Percentiles rank a stretch among this genome's conserved stretches.
phyloP scores from a whole-genome alignment of 176 grass and related monocot species.

The Saccharum spontaneum region DNA sequence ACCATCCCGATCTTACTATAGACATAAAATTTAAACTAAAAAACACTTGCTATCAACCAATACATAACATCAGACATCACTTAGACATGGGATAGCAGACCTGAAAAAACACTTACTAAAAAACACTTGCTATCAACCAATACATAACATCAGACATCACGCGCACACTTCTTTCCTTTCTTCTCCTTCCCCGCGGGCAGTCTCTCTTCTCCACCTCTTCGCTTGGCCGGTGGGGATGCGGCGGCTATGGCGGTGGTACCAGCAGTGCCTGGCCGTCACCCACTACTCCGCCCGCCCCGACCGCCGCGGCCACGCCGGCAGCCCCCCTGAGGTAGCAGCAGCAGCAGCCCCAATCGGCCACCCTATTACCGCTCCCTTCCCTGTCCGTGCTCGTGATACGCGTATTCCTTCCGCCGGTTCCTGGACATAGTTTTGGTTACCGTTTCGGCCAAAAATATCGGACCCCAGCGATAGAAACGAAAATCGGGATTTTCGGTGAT shows the following conservation, averaged over 20 bases:
- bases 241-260: slow-evolving; percentile 90
- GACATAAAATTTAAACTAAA: too few relatives aligned
- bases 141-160: too few relatives aligned
- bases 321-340: slow-evolving; percentile 32
- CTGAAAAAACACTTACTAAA: too few relatives aligned
- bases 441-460: too few relatives aligned
- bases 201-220: not conserved
- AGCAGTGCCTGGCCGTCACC: slow-evolving; percentile 76
- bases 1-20: too few relatives aligned
- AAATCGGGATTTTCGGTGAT: too few relatives aligned
- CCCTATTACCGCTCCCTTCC: not conserved
- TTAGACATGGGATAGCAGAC: too few relatives aligned
- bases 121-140: too few relatives aligned
- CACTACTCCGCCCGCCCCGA: slow-evolving; percentile 45
- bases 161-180: not conserved
- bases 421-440: not conserved
- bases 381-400: not conserved
- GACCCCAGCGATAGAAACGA: too few relatives aligned
- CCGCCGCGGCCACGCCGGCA: not conserved
- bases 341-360: slow-evolving; percentile 32
- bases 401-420: not conserved
- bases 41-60: too few relatives aligned
- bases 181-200: not conserved
- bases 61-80: too few relatives aligned
- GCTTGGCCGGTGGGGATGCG: slow-evolving; percentile 40